Conservation (phyloP, 192 early-diverging fungal species). For the Coemansia javaensis region DNA sequence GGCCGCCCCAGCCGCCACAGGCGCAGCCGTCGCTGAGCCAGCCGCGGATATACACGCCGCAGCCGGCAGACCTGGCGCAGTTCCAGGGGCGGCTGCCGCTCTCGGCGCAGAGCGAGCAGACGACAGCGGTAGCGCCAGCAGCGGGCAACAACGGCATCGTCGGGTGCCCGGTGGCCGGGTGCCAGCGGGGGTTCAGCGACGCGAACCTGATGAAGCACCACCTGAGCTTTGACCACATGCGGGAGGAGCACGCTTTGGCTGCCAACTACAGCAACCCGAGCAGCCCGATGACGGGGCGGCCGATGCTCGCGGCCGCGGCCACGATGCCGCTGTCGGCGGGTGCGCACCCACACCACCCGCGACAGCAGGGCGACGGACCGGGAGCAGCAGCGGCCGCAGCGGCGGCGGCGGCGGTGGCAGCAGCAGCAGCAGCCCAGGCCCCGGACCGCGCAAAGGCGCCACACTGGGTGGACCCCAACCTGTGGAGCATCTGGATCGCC, state of each 20-base stretch:
- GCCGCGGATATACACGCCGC: slow-evolving; percentile 21
- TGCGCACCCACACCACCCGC: too few species aligned
- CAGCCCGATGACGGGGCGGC: slow-evolving; percentile 22
- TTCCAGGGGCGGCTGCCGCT: slow-evolving; percentile 13
- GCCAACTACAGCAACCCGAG: slow-evolving; percentile 25
- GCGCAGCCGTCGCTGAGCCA: too few species aligned
- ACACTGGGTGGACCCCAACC: slow-evolving; percentile 35
- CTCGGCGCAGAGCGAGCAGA: neutral
- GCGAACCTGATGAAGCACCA: slow-evolving; percentile 39
- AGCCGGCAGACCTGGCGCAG: slow-evolving; percentile 31
- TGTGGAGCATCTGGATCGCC: slow-evolving; percentile 46
- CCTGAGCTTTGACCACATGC: slow-evolving; percentile 28
- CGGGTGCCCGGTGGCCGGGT: slow-evolving; percentile 13
- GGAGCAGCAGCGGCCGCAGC: too few species aligned
- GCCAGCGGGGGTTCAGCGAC: slow-evolving; percentile 28
- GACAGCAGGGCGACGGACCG: too few species aligned
- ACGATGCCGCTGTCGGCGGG: neutral
- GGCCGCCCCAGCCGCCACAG: slow-evolving; percentile 6
- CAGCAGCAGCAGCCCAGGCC: slow-evolving; percentile 3
- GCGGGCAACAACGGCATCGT: slow-evolving; percentile 8
- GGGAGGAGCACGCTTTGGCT: slow-evolving; percentile 5
- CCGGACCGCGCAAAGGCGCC: slow-evolving; percentile 37
- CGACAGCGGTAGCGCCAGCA: slow-evolving; percentile 1
- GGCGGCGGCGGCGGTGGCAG: too few species aligned
- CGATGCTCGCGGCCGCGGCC: neutral